Conservation (phyloP, 179 eudicot species). For the Silene coronaria region DNA sequence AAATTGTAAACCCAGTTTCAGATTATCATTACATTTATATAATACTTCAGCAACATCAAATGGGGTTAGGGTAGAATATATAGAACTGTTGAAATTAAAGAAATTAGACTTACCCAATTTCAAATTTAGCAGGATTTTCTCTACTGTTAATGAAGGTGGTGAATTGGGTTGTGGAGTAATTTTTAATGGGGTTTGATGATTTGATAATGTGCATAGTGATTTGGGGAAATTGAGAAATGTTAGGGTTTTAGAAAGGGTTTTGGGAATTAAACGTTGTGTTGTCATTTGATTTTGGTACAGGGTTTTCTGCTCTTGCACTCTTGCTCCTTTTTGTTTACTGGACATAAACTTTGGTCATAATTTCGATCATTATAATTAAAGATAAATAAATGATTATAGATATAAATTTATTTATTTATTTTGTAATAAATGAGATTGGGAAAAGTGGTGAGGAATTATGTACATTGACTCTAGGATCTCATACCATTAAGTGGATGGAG, state of each 20-base stretch:
- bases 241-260: conserved; percentile 13
- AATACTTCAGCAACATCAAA: conserved; percentile 40
- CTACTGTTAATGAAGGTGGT: conserved; percentile 36
- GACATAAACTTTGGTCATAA: too few relatives aligned
- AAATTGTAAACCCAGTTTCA: conserved; percentile 45
- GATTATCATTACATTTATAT: conserved; percentile 41
- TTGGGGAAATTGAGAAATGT: neutral
- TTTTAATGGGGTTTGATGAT: neutral
- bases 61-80: conserved; percentile 43
- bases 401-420: too few relatives aligned
- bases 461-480: too few relatives aligned
- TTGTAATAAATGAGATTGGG: too few relatives aligned
- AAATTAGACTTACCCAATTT: conserved; percentile 47
- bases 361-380: too few relatives aligned
- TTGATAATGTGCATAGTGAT: conserved; percentile 7
- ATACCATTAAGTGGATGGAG: too few relatives aligned
- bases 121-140: conserved; percentile 45
- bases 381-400: too few relatives aligned
- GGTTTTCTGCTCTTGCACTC: neutral
- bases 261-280: conserved; percentile 9
- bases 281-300: conserved; percentile 18
- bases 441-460: too few relatives aligned
- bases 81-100: conserved; percentile 14
- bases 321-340: neutral
- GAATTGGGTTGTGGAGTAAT: conserved; percentile 12